Percentiles rank a stretch among this genome's conserved stretches.
Conservation (phyloP, 1,139 yeast species). For the Blastobotrys malaysiensis region DNA sequence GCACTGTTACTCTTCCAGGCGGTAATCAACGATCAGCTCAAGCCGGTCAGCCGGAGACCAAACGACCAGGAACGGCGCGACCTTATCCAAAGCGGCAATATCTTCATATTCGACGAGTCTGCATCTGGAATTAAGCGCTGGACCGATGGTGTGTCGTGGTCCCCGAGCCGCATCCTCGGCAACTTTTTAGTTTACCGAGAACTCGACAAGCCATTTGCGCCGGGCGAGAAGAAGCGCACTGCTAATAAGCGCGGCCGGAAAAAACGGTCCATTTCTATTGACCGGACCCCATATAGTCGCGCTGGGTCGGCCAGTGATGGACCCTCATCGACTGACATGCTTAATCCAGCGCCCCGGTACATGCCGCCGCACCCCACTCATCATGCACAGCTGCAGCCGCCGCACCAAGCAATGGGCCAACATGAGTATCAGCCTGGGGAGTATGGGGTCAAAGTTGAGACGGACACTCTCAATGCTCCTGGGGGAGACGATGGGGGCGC, state of each 20-base stretch:
- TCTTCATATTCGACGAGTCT: slow-evolving; percentile 81
- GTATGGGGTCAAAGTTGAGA: not conserved
- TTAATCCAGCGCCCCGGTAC: not conserved
- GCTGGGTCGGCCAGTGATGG: not conserved
- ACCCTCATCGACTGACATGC: not conserved
- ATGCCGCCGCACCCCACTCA: not conserved
- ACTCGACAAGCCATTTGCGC: slow-evolving; percentile 51
- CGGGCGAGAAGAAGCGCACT: slow-evolving; percentile 37
- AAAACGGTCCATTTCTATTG: slow-evolving; percentile 15
- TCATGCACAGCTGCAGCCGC: slow-evolving; percentile 2
- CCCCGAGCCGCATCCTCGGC: slow-evolving; percentile 82
- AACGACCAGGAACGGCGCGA: slow-evolving; percentile 68
- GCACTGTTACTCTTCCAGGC: slow-evolving; percentile 81
- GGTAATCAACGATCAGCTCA: slow-evolving; percentile 54
- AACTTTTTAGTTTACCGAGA: slow-evolving; percentile 79
- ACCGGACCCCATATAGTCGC: not conserved
- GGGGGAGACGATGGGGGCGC: slow-evolving; percentile 1
- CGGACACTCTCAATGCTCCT: slow-evolving; percentile 1
- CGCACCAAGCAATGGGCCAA: not conserved
- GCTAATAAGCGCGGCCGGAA: slow-evolving; percentile 28
- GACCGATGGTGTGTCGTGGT: slow-evolving; percentile 94
- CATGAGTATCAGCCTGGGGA: not conserved
- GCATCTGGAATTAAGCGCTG: slow-evolving; percentile 80
- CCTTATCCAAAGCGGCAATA: slow-evolving; percentile 69
- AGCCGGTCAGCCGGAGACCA: slow-evolving; percentile 72